Base-by-base conservation (phyloP, 257 asterid species). In the Scutellaria minor region DNA sequence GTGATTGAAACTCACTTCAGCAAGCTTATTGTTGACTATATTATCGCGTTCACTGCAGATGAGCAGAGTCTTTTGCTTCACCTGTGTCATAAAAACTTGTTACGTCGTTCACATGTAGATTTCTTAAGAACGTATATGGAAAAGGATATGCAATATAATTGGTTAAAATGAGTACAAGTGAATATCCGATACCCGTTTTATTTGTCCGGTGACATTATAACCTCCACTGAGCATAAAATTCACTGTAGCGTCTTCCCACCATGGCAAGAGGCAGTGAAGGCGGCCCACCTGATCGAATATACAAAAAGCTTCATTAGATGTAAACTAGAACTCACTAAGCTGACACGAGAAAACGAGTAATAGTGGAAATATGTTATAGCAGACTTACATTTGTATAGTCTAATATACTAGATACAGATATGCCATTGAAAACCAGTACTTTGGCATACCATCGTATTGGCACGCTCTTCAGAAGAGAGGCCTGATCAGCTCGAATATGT, bases 201-300 rank as follows among this genome's bases (percentile, higher is more conserved):
- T 86, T 71, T 75, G 86, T 65, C 80, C 82, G 6, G 76, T 69
- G 60, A 90, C 95, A 37, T 85, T 81, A 71, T 90, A 90, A 61
- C 95, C 93, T 9, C 96, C 96, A 54, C 95, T 90, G 42, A 86
- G 83, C 92, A 90, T 90, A 55, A 82, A 90, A 62, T 82, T 75
- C 8, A 88, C 95, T 0, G 88, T 90, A 39, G 93, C 86, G 68
- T 86, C 95, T 78, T 90, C 91, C 96, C 96, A 90, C 96, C 96
- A 90, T 5, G 96, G 95, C 77, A 88, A 71, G 68, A 86, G 86
- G 77, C 96, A 90, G 79, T 90, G 96, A 35, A 90, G 88, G 18
- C 96, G 90, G 5, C 89, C 92, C 62, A 90, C 91, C 96, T 89
- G 77, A 66, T 65, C 52, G 40, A 56, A 39, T 74, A 72, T 22